Base-by-base conservation (phyloP, 345 rosid species). In the Sonneratia caseolaris region DNA sequence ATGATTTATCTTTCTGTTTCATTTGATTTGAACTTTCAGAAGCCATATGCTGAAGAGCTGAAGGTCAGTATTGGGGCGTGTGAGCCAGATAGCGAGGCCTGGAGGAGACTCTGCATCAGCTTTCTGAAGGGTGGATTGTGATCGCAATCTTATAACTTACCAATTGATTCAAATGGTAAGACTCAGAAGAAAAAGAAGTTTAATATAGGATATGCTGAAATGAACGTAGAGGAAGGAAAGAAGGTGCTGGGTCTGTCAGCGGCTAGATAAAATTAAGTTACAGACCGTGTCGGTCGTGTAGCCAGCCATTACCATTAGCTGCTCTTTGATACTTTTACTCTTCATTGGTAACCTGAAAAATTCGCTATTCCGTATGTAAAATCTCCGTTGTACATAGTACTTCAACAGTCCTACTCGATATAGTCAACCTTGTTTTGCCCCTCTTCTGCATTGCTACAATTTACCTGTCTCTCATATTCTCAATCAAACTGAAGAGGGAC, bases 71-170 rank as follows among this genome's bases (percentile, higher is more conserved):
- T 87, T 73, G 85, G 71, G 70, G 77, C 42, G 21, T 64, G 76
- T 3, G 82, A 87, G 71, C 86, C 92, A 0, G 88, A 87, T 14
- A 74, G 69, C 61, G 86, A 84, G 75, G 81, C 81, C 7, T 89
- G 88, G 96, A 84, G 73, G 80, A 80, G 76, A 21, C 38, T 83
- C 18, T 89, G 91, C 84, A 72, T 71, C 68, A 74, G 75, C 81
- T 87, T 89, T 70, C 90, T 87, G 74, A 89, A 87, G 84, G 84
- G 82, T 36, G 81, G 78, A 75, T 22, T 68, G 35, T 68, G 47
- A 40, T 38, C 22, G 8, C 3, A 40, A 42, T 7, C 43, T 68
- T n/a, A 42, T 24, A 68, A 19, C 51, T 38, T 6, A 12, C 7
- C 32, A 37, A 45, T 38, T 37, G 3, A 21, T 37, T 66, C 5